These are phyloP conservation scores for Leccinum griseonigrum DNA, from an alignment of 1,284 basidiomycete species.

Conservation along the genomic window DNA sequence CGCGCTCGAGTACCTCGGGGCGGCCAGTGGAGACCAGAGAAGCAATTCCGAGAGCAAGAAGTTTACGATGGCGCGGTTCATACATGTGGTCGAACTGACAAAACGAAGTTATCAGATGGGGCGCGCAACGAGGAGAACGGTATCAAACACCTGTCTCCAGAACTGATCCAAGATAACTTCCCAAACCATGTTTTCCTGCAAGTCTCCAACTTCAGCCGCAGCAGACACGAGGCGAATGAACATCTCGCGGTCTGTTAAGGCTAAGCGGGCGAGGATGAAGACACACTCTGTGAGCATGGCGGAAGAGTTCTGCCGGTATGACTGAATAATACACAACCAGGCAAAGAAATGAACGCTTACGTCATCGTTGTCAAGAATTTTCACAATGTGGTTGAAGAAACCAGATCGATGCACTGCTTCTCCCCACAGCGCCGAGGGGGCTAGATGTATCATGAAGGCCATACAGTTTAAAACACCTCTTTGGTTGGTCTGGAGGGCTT, in stretches of 20 bases:
- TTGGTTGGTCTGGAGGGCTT: slow-evolving; percentile 51
- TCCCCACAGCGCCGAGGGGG: slow-evolving; percentile 64
- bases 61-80: slow-evolving; percentile 72
- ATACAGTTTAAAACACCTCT: slow-evolving; percentile 57
- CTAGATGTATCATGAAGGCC: slow-evolving; percentile 57
- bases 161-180: slow-evolving; percentile 72
- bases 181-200: slow-evolving; percentile 55
- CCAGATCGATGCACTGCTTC: slow-evolving; percentile 69
- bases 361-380: slow-evolving; percentile 60
- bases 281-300: slow-evolving; percentile 63
- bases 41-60: slow-evolving; percentile 72
- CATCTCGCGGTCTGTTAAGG: slow-evolving; percentile 57
- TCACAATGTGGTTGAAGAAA: slow-evolving; percentile 60
- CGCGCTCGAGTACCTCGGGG: slow-evolving; percentile 65
- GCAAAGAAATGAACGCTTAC: slow-evolving; percentile 35
- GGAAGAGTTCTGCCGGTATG: slow-evolving; percentile 43
- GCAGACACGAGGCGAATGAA: slow-evolving; percentile 68
- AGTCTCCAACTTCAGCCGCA: slow-evolving; percentile 46
- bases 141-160: slow-evolving; percentile 64
- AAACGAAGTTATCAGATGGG: slow-evolving; percentile 1
- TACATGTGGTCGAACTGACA: slow-evolving; percentile 81
- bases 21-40: slow-evolving; percentile 67
- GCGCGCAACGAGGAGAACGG: neutral
- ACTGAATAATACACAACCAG: slow-evolving; percentile 15
- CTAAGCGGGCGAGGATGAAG: slow-evolving; percentile 67